phyloP scores from a whole-genome alignment of 2,329 filamentous ascomycete genomes.

The Sporothrix luriei region DNA sequence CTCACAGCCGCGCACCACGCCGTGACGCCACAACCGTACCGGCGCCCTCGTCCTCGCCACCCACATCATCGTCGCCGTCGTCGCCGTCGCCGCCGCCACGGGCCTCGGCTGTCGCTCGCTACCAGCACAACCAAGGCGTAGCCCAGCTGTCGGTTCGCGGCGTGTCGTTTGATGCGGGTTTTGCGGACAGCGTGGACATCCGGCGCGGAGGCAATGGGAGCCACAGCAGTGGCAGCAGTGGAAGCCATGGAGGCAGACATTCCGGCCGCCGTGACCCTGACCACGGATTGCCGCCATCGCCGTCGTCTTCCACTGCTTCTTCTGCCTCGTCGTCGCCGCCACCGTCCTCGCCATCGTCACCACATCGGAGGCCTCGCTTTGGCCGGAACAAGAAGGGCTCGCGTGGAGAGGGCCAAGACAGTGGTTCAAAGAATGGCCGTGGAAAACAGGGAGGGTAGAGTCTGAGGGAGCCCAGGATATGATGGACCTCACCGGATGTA shows the following conservation, averaged over 20 bases:
- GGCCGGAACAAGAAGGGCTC: background rate
- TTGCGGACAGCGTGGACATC: background rate
- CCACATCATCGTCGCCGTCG: background rate
- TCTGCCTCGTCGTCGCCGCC: conserved; percentile 16
- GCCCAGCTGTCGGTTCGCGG: background rate
- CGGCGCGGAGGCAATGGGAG: background rate
- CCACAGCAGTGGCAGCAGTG: background rate
- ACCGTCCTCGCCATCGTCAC: background rate
- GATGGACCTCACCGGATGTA: background rate
- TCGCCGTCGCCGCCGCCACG: background rate
- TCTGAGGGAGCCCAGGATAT: background rate
- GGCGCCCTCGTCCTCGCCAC: background rate
- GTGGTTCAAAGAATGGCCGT: background rate
- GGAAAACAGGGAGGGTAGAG: background rate
- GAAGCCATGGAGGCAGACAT: background rate
- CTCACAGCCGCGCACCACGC: background rate
- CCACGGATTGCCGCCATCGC: background rate
- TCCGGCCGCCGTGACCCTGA: background rate
- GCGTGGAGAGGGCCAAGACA: background rate
- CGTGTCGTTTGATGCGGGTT: background rate
- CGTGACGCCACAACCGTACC: background rate
- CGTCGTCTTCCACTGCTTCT: conserved; percentile 24
- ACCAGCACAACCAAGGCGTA: conserved; percentile 2
- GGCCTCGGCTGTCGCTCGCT: background rate
- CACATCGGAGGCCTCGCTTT: conserved; percentile 14